Evolutionary conservation across 179 eudicot genomes (phyloP), one percentile per base, ranked within the genome.

Genomic region (Drosera spatulata): DNA sequence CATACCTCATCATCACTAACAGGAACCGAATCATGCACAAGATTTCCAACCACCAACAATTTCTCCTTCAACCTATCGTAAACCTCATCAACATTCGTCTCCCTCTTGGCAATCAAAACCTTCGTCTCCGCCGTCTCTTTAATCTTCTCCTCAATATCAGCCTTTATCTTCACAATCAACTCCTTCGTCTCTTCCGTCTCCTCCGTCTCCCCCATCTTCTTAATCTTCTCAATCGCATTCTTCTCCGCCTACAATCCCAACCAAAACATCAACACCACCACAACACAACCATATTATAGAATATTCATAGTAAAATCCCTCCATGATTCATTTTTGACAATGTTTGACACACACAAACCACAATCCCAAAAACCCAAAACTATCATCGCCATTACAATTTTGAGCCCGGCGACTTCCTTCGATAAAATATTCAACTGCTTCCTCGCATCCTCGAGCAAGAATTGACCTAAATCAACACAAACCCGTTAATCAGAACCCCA

Each of bases 11-110:
- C 85, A 33, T 83, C 70, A 74, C 77, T 73, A 45, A 87, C 67
- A 42, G 88, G 97, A 63, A 91, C 97, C 10, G 94, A 80, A 79
- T 91, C 95, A 75, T 91, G 97, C 61, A 88, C 80, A 54, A 91
- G 84, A 65, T 91, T 91, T 42, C 97, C 97, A 62, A 91, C 82
- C 41, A 63, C 22, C 61, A 77, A 76, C 73, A 88, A 69, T 60
- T 75, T 83, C 39, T 94, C 80, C 72, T 80, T 58, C 68, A 88
- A 60, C 58, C 70, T 79, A 13, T 73, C 67, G 54, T 69, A 71
- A 66, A 85, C 82, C 73, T 80, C 97, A 59, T 73, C 77, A 57
- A 83, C 97, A 71, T 88, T 86, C 41, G 65, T 85, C 46, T 85
- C 84, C 72, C 79, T 85, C 48, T 77, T 50, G 2, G 76, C 77